phyloP scores from a whole-genome alignment of 208 protist genomes.

The Crithidia sp. region DNA sequence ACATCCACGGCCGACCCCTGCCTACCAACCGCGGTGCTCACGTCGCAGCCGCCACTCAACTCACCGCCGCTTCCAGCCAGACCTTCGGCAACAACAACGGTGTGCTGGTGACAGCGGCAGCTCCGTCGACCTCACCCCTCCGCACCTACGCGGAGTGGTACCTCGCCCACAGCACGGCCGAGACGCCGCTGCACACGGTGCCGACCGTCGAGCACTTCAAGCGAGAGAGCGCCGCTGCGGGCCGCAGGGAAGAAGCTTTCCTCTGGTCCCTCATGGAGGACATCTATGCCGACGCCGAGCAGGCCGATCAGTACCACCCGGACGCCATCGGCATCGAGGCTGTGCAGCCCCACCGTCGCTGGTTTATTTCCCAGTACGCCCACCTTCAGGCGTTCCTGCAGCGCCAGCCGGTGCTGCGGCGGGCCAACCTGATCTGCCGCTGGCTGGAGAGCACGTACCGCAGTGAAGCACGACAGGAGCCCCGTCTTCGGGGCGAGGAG shows the following conservation, averaged over 20 bases:
- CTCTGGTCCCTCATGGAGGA: conserved; percentile 69
- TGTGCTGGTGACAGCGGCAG: neutral
- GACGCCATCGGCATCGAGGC: conserved; percentile 65
- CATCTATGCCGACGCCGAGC: conserved; percentile 63
- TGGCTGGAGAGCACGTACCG: conserved; percentile 81
- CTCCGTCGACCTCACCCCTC: conserved; percentile 17
- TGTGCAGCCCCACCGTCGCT: conserved; percentile 72
- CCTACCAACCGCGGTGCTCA: neutral
- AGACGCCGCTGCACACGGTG: conserved; percentile 18
- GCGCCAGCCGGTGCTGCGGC: conserved; percentile 59
- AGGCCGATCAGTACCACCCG: conserved; percentile 51
- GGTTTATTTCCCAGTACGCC: conserved; percentile 82
- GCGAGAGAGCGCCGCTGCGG: conserved; percentile 35
- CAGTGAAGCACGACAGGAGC: conserved; percentile 33
- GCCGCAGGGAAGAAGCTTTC: conserved; percentile 49
- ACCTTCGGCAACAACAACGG: neutral
- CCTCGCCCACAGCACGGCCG: conserved; percentile 22
- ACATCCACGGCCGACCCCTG: conserved; percentile 28
- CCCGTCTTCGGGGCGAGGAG: conserved; percentile 52
- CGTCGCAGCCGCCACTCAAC: neutral
- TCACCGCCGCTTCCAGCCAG: neutral
- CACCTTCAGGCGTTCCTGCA: conserved; percentile 76
- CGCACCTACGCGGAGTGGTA: conserved; percentile 61
- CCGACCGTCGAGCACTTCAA: conserved; percentile 55
- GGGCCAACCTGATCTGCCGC: conserved; percentile 64